phyloP scores from a whole-genome alignment of 2,329 filamentous ascomycete genomes.

The Neoscytalidium dimidiatum region DNA sequence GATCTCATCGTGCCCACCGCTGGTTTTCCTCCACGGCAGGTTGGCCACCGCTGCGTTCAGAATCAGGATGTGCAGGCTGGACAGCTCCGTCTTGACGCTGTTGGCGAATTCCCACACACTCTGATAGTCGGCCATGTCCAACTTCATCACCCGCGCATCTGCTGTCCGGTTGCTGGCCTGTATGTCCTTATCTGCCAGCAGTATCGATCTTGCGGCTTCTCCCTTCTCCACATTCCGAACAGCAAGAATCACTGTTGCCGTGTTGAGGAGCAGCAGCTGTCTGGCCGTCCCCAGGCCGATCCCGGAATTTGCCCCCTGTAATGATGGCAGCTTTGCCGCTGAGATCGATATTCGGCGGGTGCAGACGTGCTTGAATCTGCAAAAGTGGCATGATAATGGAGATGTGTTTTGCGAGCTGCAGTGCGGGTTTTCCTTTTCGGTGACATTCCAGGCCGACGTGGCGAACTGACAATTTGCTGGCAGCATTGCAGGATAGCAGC shows the following conservation, averaged over 20 bases:
- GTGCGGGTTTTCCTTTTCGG: neutral
- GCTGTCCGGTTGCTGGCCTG: neutral
- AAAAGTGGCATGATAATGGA: neutral
- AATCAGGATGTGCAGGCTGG: neutral
- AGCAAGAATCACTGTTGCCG: neutral
- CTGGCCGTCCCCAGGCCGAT: slow-evolving; percentile 21
- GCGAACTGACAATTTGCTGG: no score
- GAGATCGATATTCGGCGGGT: neutral
- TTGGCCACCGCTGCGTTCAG: slow-evolving; percentile 5
- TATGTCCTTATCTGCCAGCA: neutral
- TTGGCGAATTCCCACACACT: neutral
- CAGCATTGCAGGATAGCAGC: no score
- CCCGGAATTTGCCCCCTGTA: slow-evolving; percentile 24
- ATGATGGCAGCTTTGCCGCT: slow-evolving; percentile 22
- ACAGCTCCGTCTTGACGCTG: neutral
- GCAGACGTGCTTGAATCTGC: neutral
- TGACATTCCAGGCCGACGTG: no score
- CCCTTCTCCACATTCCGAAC: slow-evolving; percentile 3
- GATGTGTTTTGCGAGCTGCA: neutral
- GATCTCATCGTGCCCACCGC: neutral
- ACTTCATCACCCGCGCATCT: neutral
- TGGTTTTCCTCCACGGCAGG: neutral
- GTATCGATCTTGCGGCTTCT: neutral
- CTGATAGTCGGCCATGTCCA: slow-evolving; percentile 2
- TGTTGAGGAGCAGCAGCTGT: neutral